Base-by-base conservation (phyloP, 164 flowering plant species). In the Dillenia turbinata region DNA sequence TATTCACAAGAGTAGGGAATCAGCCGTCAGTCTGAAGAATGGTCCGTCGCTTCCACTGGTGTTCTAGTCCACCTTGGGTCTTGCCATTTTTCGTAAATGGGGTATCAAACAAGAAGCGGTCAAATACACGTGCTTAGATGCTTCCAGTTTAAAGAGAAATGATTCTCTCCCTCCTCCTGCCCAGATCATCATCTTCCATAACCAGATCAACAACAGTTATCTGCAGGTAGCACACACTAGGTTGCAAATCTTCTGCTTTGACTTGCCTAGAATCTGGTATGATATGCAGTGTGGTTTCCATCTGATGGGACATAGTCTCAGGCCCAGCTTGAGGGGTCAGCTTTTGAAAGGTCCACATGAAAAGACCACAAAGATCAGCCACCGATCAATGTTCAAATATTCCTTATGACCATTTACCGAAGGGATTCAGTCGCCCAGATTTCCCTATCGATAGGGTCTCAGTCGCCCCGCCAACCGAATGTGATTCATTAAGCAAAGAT, bases 211-310 rank as follows among this genome's bases (percentile, higher is more conserved):
- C 97, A 10, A 97, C 97, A 56, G 99, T 94, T 59, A 94, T 90
- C 77, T 94, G 99, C 65, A 94, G 80, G 70, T 91, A 87, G 79
- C 96, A 94, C 54, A 87, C 92, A 33, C 93, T 96, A 54, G 87
- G 75, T 74, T 87, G 87, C 79, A 94, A 79, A 68, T 94, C 97
- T n/a, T 89, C 96, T 45, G 99, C 91, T 68, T 91, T 91, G 49
- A 94, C 99, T 76, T 94, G 97, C 72, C 97, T 82, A 26, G 99
- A 94, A 75, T 94, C 99, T 9, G 93, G 99, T 73, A 94, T 94
- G 52, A 91, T 84, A 62, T 83, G 93, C 66, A 94, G 90, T 88
- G 67, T 90, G 87, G 73, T 73, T 81, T n/a, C 92, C 89, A 71
- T 89, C 96, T 92, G n/a, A n/a, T n/a, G n/a, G n/a, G n/a, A n/a